Evolutionary conservation across 1,139 yeast species (phyloP), one percentile per base, ranked within the genome.

Genomic region (Debaryomyces robertsiae): DNA sequence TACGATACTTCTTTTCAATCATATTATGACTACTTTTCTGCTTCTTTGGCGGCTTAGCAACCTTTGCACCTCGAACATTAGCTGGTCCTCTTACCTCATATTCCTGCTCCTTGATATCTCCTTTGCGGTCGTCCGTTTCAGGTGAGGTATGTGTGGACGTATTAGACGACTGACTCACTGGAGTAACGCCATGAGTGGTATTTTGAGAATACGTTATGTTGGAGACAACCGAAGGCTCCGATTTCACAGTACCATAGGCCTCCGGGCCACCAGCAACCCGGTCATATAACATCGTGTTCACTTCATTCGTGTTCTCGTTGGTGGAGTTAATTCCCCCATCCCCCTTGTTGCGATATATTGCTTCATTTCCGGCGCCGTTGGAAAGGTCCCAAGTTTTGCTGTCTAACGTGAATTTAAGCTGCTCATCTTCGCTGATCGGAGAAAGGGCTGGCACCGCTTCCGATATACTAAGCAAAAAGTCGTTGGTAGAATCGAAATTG

Each of bases 1-100:
- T 83, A 53, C 94, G 69, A 61, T 85, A 85, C 55, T 85, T 81
- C 61, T 84, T 84, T 57, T 85, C 94, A 53, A 85, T 84, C 77
- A 84, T 77, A 54, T 85, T 85, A 61, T 85, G 93, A n/a, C 89
- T 81, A 9, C 83, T 74, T 55, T 81, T 77, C 49, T 81, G 82
- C 61, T 79, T 77, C 30, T 57, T 48, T 38, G 57, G 60, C 5
- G 73, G 71, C 41, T 71, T 72, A n/a, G 61, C 47, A 27, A 66
- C 54, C 36, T 63, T 63, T 25, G 53, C 27, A 14, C 18, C 17
- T 22, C 22, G 32, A 13, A 19, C 17, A 27, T 13, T 27, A 15
- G 28, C 22, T n/a, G 24, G 11, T 13, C 29, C 10, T 10, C 17
- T 23, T 6, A 25, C 18, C 11, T 10, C 15, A 9, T n/a, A 10